Conservation (phyloP, 805 yeast genomes). For the Aciculoconidium aculeatum region DNA sequence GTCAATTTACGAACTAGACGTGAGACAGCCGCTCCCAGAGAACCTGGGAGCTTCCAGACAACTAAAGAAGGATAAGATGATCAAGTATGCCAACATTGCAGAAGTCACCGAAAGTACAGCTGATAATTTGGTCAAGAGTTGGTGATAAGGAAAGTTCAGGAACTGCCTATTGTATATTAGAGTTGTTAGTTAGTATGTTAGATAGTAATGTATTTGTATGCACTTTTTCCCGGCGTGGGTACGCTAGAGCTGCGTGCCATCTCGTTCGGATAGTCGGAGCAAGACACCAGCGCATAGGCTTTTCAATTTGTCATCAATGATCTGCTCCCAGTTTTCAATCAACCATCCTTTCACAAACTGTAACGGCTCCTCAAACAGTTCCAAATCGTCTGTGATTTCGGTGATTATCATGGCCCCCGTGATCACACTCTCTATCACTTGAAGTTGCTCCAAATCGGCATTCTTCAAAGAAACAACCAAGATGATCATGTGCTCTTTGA, state of each 20-base stretch:
- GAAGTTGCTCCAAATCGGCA: conserved; percentile 23
- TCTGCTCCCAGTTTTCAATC: conserved; percentile 24
- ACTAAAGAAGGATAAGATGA: no score
- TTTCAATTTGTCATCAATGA: conserved; percentile 32
- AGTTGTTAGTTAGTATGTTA: no score
- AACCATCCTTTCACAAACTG: conserved; percentile 22
- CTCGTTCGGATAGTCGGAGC: no score
- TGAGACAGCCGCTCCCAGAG: not conserved
- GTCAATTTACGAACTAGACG: not conserved
- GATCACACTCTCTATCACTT: conserved; percentile 30
- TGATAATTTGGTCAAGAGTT: no score
- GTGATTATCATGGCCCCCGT: conserved; percentile 32
- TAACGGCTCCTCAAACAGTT: conserved; percentile 17
- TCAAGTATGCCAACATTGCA: no score
- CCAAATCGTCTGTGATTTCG: conserved; percentile 28
- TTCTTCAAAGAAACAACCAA: conserved; percentile 16
- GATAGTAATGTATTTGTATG: no score
- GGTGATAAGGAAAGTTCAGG: no score
- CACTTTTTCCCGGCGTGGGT: no score
- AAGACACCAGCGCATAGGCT: conserved; percentile 37
- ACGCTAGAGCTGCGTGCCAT: no score
- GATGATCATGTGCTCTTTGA: conserved; percentile 44
- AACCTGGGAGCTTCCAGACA: no score
- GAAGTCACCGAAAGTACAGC: no score
- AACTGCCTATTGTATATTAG: no score